Evolutionary conservation across 345 rosid species (phyloP).

Genomic region (Syzygium grande): DNA sequence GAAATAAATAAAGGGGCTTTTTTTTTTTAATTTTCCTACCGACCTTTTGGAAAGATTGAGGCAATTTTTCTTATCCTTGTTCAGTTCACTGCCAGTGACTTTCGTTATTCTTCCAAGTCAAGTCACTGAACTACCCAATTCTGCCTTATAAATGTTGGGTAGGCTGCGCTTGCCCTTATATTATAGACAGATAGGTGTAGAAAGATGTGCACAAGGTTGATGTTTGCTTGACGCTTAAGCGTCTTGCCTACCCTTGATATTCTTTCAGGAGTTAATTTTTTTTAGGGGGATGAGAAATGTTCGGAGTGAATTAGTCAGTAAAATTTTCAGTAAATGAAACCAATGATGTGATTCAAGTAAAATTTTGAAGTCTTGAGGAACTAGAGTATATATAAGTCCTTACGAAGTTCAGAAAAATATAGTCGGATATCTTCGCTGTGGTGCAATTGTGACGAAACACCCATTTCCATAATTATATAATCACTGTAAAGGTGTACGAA

Average conservation of each 20-base stretch:
- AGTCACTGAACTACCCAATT: neutral
- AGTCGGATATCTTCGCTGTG: no score
- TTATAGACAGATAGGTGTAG: neutral
- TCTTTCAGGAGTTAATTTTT: neutral
- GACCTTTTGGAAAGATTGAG: neutral
- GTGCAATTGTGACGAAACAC: no score
- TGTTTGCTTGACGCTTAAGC: neutral
- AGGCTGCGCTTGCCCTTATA: neutral
- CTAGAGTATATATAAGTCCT: neutral
- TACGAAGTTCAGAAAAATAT: neutral
- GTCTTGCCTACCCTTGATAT: neutral
- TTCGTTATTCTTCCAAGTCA: neutral
- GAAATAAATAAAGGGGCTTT: neutral
- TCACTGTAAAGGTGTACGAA: neutral
- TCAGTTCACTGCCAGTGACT: neutral
- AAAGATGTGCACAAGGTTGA: neutral
- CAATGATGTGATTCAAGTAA: neutral
- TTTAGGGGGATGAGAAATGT: neutral
- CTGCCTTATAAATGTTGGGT: neutral
- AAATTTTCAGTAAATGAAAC: neutral
- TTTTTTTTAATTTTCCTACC: neutral
- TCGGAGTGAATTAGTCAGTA: neutral
- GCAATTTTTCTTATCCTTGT: neutral
- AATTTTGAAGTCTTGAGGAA: neutral
- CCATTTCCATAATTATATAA: neutral